Conservation (phyloP, 495 filamentous ascomycete genomes). For the Annulohypoxylon stygium region DNA sequence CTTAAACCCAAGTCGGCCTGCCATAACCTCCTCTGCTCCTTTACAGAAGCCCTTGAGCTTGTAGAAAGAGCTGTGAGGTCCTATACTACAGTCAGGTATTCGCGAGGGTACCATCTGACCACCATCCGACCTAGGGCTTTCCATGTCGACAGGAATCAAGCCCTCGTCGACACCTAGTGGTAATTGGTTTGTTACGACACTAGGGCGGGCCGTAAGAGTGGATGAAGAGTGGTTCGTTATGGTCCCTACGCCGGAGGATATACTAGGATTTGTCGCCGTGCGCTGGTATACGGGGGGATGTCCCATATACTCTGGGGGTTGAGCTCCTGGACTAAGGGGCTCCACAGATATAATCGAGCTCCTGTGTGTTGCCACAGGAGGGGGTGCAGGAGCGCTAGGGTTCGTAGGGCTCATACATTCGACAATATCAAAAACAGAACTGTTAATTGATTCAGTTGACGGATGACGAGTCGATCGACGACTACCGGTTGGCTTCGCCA, state of each 20-base stretch:
- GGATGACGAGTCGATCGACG: constrained; percentile 42
- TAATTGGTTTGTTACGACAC: background rate
- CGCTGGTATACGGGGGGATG: constrained; percentile 46
- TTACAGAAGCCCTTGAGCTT: constrained; percentile 60
- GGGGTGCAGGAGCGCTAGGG: background rate
- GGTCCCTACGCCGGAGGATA: constrained; percentile 38
- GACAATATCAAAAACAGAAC: constrained; percentile 51
- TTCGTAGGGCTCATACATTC: constrained; percentile 43
- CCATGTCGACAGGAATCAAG: constrained; percentile 53
- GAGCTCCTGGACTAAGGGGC: constrained; percentile 28
- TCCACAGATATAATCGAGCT: constrained; percentile 33
- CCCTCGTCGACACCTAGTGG: constrained; percentile 46
- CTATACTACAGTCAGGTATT: constrained; percentile 53
- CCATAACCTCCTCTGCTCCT: constrained; percentile 55
- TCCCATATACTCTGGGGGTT: constrained; percentile 43
- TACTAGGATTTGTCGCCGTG: constrained; percentile 30
- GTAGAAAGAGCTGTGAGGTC: constrained; percentile 54
- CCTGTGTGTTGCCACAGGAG: constrained; percentile 6
- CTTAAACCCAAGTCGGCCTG: constrained; percentile 55
- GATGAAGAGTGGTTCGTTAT: constrained; percentile 39
- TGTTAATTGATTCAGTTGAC: constrained; percentile 53
- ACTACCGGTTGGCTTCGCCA: constrained; percentile 35
- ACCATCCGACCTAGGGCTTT: constrained; percentile 34
- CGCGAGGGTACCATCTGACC: constrained; percentile 28
- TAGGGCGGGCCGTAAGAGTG: constrained; percentile 30